Conservation (phyloP, 2,329 filamentous ascomycete genomes). For the Epichloe sp. region DNA sequence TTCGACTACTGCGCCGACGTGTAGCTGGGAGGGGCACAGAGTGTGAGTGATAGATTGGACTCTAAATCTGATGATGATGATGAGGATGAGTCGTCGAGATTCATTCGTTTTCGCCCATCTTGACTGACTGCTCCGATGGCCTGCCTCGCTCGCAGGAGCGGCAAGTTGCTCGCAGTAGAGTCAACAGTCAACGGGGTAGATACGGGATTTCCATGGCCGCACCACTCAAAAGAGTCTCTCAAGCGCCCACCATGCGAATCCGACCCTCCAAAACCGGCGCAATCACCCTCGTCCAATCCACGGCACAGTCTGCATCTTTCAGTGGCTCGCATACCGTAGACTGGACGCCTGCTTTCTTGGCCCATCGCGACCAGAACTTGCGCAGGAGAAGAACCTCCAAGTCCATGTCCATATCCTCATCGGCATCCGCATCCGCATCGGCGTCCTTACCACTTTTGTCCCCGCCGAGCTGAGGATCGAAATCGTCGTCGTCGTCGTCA, state of each 20-base stretch:
- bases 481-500: slow-evolving; percentile 24
- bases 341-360: slow-evolving; percentile 50
- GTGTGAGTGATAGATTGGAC: slow-evolving; percentile 4
- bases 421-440: slow-evolving; percentile 3
- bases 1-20: neutral
- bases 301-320: slow-evolving; percentile 43
- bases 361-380: slow-evolving; percentile 62
- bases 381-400: slow-evolving; percentile 51
- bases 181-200: too few relatives aligned
- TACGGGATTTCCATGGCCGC: too few relatives aligned
- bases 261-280: slow-evolving; percentile 65
- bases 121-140: slow-evolving; percentile 9
- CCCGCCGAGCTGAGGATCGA: slow-evolving; percentile 13
- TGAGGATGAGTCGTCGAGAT: too few relatives aligned
- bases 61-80: too few relatives aligned
- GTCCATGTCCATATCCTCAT: slow-evolving; percentile 30
- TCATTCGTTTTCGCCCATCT: too few relatives aligned
- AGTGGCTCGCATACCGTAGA: slow-evolving; percentile 39
- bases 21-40: slow-evolving; percentile 7
- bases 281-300: slow-evolving; percentile 71
- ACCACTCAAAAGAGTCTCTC: too few relatives aligned
- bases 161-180: slow-evolving; percentile 8
- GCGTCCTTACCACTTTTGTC: slow-evolving; percentile 17
- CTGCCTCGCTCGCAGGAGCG: slow-evolving; percentile 12
- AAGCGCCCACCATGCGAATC: slow-evolving; percentile 37